Evolutionary conservation across 371 early-diverging fungal genomes (phyloP).

Genomic region (Saksenaea oblongispora): DNA sequence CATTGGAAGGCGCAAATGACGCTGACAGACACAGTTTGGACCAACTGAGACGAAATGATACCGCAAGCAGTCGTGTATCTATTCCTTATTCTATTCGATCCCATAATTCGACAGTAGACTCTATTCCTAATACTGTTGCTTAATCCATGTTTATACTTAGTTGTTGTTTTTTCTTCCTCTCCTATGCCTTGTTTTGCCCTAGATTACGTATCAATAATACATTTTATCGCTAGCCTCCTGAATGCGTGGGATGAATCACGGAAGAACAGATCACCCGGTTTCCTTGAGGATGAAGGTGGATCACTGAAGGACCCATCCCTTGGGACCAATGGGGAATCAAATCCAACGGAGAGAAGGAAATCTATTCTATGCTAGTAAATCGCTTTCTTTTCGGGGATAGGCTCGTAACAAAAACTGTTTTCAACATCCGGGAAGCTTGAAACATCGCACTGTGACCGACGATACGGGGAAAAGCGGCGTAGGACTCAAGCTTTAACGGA

Average conservation of each 20-base stretch:
- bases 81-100: slow-evolving; percentile 5
- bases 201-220: neutral
- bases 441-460: neutral
- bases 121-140: slow-evolving; percentile 6
- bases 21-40: neutral
- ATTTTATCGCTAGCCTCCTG: too few species aligned
- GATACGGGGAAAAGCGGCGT: neutral
- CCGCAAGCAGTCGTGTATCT: slow-evolving; percentile 11
- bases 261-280: neutral
- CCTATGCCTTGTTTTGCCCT: neutral
- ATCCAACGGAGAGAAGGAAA: too few species aligned
- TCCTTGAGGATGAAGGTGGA: neutral
- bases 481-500: neutral
- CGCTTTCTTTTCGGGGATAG: too few species aligned
- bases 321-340: too few species aligned
- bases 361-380: too few species aligned
- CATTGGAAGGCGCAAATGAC: neutral
- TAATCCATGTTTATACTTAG: slow-evolving; percentile 1
- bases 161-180: neutral
- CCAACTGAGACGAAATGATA: slow-evolving; percentile 13
- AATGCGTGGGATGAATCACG: neutral
- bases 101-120: slow-evolving; percentile 1
- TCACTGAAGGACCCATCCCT: neutral
- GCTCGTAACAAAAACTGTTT: neutral
- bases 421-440: neutral